Evolutionary conservation across 805 yeast species (phyloP).

Genomic region (Candida berthetii): DNA sequence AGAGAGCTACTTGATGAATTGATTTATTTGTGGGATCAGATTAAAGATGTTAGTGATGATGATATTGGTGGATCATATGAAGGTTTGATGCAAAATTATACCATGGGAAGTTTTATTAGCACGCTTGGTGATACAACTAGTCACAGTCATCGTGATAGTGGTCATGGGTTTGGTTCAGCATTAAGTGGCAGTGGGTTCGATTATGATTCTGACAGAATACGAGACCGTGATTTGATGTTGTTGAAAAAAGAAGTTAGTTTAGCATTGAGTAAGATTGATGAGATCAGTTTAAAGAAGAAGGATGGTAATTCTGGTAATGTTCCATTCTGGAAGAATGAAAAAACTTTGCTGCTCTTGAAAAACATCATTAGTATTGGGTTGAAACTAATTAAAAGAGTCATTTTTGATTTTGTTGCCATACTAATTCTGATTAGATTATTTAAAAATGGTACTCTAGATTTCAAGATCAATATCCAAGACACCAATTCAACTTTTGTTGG

Average conservation of each 20-base stretch:
- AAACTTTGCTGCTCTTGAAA: conserved; percentile 2
- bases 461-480: conserved; percentile 8
- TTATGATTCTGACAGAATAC: conserved; percentile 6
- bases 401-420: conserved; percentile 12
- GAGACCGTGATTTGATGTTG: conserved; percentile 11
- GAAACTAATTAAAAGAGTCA: conserved; percentile 8
- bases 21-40: conserved; percentile 71
- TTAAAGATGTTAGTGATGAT: conserved; percentile 34
- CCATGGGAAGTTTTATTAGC: background rate
- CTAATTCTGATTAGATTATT: conserved; percentile 13
- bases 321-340: conserved; percentile 4
- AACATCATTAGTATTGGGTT: conserved; percentile 3
- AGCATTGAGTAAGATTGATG: conserved; percentile 18
- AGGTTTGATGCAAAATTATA: background rate
- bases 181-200: conserved; percentile 2
- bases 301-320: conserved; percentile 3
- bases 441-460: conserved; percentile 9
- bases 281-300: conserved; percentile 9
- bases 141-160: background rate
- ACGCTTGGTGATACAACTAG: background rate
- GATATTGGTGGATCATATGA: background rate
- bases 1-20: conserved; percentile 60
- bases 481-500: background rate
- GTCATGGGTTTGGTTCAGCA: background rate
- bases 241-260: conserved; percentile 19